A percentile compares a stretch with the other conserved stretches of the same genome.
Evolutionary conservation across 2,329 filamentous ascomycete genomes (phyloP).

Genomic region (Botrytis fragariae): DNA sequence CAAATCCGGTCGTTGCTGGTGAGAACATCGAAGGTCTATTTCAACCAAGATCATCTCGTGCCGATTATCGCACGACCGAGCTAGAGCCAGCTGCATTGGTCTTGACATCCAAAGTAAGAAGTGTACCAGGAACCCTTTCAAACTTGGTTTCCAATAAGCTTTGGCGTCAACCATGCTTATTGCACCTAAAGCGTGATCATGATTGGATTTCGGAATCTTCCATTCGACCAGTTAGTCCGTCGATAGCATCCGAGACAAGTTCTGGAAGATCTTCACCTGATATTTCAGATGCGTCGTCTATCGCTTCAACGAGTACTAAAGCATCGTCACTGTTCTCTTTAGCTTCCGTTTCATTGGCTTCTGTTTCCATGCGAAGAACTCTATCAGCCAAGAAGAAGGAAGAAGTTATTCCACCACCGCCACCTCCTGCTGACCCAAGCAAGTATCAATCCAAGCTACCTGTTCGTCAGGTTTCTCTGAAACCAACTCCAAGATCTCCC

Average conservation of each 20-base stretch:
- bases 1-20: neutral
- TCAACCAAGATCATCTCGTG: slow-evolving; percentile 13
- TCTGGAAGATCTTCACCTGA: slow-evolving; percentile 34
- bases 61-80: slow-evolving; percentile 26
- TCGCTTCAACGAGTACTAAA: slow-evolving; percentile 38
- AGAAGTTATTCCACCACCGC: slow-evolving; percentile 8
- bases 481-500: neutral
- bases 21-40: slow-evolving; percentile 29
- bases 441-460: slow-evolving; percentile 27
- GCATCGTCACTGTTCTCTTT: slow-evolving; percentile 33
- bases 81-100: slow-evolving; percentile 31
- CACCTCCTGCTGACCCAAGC: slow-evolving; percentile 23
- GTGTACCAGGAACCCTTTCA: slow-evolving; percentile 16
- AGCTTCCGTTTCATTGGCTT: neutral
- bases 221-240: slow-evolving; percentile 35
- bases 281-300: slow-evolving; percentile 35
- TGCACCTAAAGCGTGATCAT: slow-evolving; percentile 24
- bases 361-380: slow-evolving; percentile 21
- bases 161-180: slow-evolving; percentile 29
- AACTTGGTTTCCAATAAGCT: slow-evolving; percentile 31
- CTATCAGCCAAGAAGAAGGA: slow-evolving; percentile 25
- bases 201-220: slow-evolving; percentile 40
- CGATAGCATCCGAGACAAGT: slow-evolving; percentile 33
- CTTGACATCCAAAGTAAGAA: slow-evolving; percentile 31
- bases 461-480: slow-evolving; percentile 21